These are phyloP conservation scores for Lophium mytilinum DNA, from an alignment of 495 filamentous ascomycete genomes.

Conservation along the genomic window DNA sequence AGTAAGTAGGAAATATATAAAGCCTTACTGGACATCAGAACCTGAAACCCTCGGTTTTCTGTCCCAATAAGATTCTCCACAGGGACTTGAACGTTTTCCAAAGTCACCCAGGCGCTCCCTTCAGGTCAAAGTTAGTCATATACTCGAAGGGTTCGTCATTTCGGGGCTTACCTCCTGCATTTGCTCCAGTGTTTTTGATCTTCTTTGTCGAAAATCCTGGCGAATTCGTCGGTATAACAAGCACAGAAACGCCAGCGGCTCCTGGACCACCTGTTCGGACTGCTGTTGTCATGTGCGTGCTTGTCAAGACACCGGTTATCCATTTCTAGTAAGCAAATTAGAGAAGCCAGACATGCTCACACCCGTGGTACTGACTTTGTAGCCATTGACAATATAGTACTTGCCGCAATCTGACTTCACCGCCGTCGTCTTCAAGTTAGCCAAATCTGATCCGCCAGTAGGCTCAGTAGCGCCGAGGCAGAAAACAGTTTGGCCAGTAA, in stretches of 20 bases:
- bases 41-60: constrained; percentile 26
- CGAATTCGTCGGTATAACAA: constrained; percentile 7
- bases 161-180: constrained; percentile 14
- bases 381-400: constrained; percentile 17
- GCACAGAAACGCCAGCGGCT: constrained; percentile 6
- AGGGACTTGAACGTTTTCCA: constrained; percentile 52
- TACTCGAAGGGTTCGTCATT: no score
- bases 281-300: constrained; percentile 18
- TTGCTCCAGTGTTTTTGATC: constrained; percentile 20
- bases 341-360: not conserved
- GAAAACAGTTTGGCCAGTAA: constrained; percentile 13
- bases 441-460: constrained; percentile 4
- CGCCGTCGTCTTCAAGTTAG: constrained; percentile 8
- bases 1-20: not conserved
- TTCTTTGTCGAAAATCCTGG: not conserved
- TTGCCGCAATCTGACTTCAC: constrained; percentile 4
- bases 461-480: constrained; percentile 17
- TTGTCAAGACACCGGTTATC: constrained; percentile 12
- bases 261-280: constrained; percentile 17
- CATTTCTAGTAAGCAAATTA: constrained; percentile 31
- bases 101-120: constrained; percentile 64
- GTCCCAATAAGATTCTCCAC: constrained; percentile 25
- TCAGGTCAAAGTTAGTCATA: constrained; percentile 8
- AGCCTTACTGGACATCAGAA: constrained; percentile 34
- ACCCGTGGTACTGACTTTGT: not conserved